These are phyloP conservation scores for Neoboletus subvelutipes DNA, from an alignment of 768 basidiomycete genomes.

Conservation along the genomic window DNA sequence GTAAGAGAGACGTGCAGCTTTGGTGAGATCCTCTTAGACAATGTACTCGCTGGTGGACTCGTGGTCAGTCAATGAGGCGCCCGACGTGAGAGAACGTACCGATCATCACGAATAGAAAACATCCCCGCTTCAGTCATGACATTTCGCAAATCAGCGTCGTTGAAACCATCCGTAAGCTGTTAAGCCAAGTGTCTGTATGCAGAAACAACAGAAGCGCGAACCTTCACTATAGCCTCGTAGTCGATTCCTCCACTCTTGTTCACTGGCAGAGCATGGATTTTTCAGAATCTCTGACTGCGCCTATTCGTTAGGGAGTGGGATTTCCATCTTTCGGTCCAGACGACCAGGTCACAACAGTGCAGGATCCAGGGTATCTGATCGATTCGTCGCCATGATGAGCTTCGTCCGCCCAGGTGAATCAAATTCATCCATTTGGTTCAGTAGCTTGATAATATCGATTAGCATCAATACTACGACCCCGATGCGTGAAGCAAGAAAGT, in stretches of 20 bases:
- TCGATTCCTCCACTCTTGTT: constrained; percentile 96
- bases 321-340: constrained; percentile 96
- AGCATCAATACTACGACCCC: background rate
- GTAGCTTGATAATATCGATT: constrained; percentile 51
- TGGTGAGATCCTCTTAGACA: constrained; percentile 92
- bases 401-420: constrained; percentile 95
- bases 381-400: constrained; percentile 99
- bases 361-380: constrained; percentile 97
- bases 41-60: constrained; percentile 67
- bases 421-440: constrained; percentile 99
- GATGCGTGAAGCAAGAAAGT: background rate
- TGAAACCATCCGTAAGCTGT: constrained; percentile 87
- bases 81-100: constrained; percentile 44
- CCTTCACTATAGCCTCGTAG: constrained; percentile 97
- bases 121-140: constrained; percentile 95
- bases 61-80: constrained; percentile 2
- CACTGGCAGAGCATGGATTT: constrained; percentile 91
- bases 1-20: constrained; percentile 65
- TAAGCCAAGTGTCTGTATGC: constrained; percentile 3
- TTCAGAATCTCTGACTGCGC: constrained; percentile 95
- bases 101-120: constrained; percentile 97
- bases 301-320: constrained; percentile 96
- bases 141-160: constrained; percentile 95
- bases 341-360: constrained; percentile 95
- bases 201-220: constrained; percentile 27